A percentile compares a stretch with the other conserved stretches of the same genome.
phyloP scores from a whole-genome alignment of 2,329 filamentous ascomycete species.

The Emergomyces orientalis region DNA sequence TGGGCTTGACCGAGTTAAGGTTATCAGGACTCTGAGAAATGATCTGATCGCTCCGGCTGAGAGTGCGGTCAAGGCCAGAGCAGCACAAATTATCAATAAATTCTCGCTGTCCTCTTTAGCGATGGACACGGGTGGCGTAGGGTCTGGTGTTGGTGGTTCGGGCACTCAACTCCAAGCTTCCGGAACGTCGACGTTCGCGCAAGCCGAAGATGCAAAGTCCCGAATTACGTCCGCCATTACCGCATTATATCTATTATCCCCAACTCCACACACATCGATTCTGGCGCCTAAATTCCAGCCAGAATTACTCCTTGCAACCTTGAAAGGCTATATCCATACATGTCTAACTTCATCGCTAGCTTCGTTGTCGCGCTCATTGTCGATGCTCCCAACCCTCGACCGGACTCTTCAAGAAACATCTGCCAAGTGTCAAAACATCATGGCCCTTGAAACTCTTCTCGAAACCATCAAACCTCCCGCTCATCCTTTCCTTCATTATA shows the following conservation, averaged over 20 bases:
- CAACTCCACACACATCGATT: conserved; percentile 45
- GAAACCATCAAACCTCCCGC: conserved; percentile 55
- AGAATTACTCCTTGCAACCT: conserved; percentile 60
- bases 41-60: conserved; percentile 64
- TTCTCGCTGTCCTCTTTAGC: conserved; percentile 62
- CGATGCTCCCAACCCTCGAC: conserved; percentile 72
- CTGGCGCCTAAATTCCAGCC: conserved; percentile 48
- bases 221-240: conserved; percentile 64
- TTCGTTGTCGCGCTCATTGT: conserved; percentile 63
- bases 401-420: conserved; percentile 73
- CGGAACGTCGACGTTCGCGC: conserved; percentile 43
- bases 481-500: conserved; percentile 53
- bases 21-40: conserved; percentile 60
- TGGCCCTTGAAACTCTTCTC: conserved; percentile 75
- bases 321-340: conserved; percentile 75
- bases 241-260: conserved; percentile 73
- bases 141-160: conserved; percentile 12
- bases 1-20: conserved; percentile 63
- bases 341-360: conserved; percentile 70
- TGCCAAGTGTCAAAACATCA: conserved; percentile 77
- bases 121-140: conserved; percentile 14
- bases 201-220: conserved; percentile 64
- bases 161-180: conserved; percentile 20
- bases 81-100: conserved; percentile 71
- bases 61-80: conserved; percentile 58